These are phyloP conservation scores for Metschnikowia chrysomelidarum DNA, from an alignment of 805 yeast genomes.

Conservation along the genomic window DNA sequence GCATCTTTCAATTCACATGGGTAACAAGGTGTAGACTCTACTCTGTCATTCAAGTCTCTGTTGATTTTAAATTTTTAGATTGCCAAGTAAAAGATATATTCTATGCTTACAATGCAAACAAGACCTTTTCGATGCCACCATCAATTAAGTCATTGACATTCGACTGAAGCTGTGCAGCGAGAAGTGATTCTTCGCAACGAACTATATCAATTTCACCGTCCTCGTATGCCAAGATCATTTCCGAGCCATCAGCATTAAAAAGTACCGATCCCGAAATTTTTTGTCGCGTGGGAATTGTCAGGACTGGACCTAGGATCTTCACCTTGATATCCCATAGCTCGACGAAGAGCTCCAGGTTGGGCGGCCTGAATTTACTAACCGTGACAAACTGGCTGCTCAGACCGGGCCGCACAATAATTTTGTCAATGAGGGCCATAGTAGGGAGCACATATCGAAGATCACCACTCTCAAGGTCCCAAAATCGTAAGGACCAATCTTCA, in stretches of 20 bases:
- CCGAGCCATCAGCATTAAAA: slow-evolving; percentile 14
- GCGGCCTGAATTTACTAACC: slow-evolving; percentile 13
- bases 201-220: slow-evolving; percentile 16
- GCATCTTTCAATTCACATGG: too few relatives aligned
- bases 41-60: too few relatives aligned
- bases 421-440: slow-evolving; percentile 13
- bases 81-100: too few relatives aligned
- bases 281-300: slow-evolving; percentile 11
- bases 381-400: slow-evolving; percentile 15
- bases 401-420: slow-evolving; percentile 13
- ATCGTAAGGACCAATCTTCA: slow-evolving; percentile 15
- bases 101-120: slow-evolving; percentile 10
- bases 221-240: slow-evolving; percentile 13
- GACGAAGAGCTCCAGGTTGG: slow-evolving; percentile 12
- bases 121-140: slow-evolving; percentile 7
- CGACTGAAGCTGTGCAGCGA: slow-evolving; percentile 8
- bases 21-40: too few relatives aligned
- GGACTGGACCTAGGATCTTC: slow-evolving; percentile 12
- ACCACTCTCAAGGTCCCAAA: slow-evolving; percentile 14
- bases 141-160: slow-evolving; percentile 6
- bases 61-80: too few relatives aligned
- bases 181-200: slow-evolving; percentile 15
- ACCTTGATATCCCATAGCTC: slow-evolving; percentile 20
- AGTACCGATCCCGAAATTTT: slow-evolving; percentile 9
- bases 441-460: slow-evolving; percentile 11